Conservation (phyloP, 1,284 basidiomycete genomes). For the Porogramme epimiltina region DNA sequence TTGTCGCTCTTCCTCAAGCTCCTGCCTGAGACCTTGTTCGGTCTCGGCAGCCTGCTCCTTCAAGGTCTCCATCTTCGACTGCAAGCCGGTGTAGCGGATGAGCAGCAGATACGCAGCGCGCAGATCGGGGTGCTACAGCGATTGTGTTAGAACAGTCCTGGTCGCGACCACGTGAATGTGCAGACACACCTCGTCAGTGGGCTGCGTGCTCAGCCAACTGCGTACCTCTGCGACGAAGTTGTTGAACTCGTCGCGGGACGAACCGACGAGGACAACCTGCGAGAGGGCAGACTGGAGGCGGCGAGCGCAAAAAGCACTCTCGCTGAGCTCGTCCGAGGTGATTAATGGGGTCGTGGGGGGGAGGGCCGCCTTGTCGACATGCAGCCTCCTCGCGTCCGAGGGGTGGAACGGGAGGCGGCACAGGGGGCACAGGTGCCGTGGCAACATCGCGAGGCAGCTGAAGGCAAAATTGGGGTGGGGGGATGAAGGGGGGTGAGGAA, state of each 20-base stretch:
- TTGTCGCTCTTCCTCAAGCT: constrained; percentile 32
- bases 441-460: constrained; percentile 30
- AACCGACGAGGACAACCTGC: constrained; percentile 40
- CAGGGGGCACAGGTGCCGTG: constrained; percentile 29
- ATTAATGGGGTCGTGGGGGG: constrained; percentile 23
- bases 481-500: background rate
- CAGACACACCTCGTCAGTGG: constrained; percentile 36
- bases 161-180: background rate
- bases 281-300: constrained; percentile 38
- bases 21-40: constrained; percentile 22
- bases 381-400: constrained; percentile 27
- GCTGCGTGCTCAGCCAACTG: constrained; percentile 38
- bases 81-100: constrained; percentile 21
- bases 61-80: constrained; percentile 20
- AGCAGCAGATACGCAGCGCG: constrained; percentile 25
- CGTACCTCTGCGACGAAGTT: constrained; percentile 39
- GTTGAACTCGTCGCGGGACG: constrained; percentile 34
- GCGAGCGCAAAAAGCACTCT: constrained; percentile 27
- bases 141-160: background rate
- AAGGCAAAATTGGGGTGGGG: background rate
- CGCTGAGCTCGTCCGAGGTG: constrained; percentile 21
- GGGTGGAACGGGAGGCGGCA: constrained; percentile 27
- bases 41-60: constrained; percentile 12
- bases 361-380: constrained; percentile 28
- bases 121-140: constrained; percentile 26